These are phyloP conservation scores for Canariomyces notabilis DNA, from an alignment of 2,329 filamentous ascomycete species.

Conservation along the genomic window DNA sequence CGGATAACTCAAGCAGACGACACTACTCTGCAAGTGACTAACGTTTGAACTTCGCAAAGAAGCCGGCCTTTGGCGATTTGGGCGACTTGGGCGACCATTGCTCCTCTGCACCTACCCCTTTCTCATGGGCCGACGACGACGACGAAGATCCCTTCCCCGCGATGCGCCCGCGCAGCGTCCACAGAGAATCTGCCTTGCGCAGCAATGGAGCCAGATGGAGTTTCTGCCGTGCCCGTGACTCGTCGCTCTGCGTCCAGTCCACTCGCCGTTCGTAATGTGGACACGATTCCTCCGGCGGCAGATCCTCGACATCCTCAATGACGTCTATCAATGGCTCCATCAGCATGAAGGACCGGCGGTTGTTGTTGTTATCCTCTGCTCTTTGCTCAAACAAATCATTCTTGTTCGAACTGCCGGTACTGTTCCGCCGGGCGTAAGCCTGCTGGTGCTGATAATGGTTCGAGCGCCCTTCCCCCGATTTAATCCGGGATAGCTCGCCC, in stretches of 20 bases:
- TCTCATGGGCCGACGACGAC: not conserved
- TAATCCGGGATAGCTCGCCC: conserved; percentile 18
- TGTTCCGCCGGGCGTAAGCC: conserved; percentile 31
- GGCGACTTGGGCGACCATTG: conserved; percentile 9
- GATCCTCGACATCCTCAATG: conserved; percentile 9
- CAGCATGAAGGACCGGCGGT: conserved; percentile 16
- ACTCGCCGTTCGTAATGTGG: conserved; percentile 30
- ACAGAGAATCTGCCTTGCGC: conserved; percentile 44
- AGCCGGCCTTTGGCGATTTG: conserved; percentile 34
- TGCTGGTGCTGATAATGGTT: conserved; percentile 15
- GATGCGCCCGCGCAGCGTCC: conserved; percentile 42
- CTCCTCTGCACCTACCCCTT: not conserved
- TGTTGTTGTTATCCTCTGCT: conserved; percentile 16
- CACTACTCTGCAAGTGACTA: conserved; percentile 22
- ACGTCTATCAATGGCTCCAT: conserved; percentile 9
- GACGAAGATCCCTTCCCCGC: conserved; percentile 24
- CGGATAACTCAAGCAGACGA: conserved; percentile 12
- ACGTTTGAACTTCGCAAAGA: conserved; percentile 43
- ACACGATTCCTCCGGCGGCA: conserved; percentile 29
- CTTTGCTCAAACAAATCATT: conserved; percentile 7
- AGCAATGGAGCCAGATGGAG: conserved; percentile 29
- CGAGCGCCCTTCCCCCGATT: not conserved
- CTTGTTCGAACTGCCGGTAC: conserved; percentile 30
- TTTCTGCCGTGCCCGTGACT: conserved; percentile 26
- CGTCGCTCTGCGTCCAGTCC: conserved; percentile 57